phyloP scores from a whole-genome alignment of 2,329 filamentous ascomycete species.

The Aureobasidium sp. region DNA sequence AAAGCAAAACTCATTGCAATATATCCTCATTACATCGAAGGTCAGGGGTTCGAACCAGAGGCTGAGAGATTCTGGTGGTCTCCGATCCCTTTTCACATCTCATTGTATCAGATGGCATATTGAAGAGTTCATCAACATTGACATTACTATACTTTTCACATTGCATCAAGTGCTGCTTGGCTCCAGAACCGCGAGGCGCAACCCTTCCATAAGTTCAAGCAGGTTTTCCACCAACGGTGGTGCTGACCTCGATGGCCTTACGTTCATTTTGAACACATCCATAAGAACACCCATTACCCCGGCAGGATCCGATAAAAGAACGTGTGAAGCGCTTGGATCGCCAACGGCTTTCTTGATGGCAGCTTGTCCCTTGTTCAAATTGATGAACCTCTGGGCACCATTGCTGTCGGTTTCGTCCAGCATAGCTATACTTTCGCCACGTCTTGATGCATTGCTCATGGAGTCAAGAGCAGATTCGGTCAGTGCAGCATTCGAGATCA shows the following conservation, averaged over 20 bases:
- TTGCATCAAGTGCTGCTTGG: neutral
- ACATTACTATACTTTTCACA: too few relatives aligned
- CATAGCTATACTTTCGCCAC: slow-evolving; percentile 33
- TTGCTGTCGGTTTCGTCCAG: slow-evolving; percentile 49
- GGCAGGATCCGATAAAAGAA: slow-evolving; percentile 48
- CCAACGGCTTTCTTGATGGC: slow-evolving; percentile 24
- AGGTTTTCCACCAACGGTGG: slow-evolving; percentile 63
- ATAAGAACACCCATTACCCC: slow-evolving; percentile 54
- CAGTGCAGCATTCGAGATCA: slow-evolving; percentile 37
- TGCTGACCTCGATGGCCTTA: slow-evolving; percentile 33
- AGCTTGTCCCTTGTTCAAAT: slow-evolving; percentile 43
- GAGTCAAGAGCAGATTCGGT: slow-evolving; percentile 18
- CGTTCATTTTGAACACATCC: slow-evolving; percentile 49
- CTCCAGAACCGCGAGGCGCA: slow-evolving; percentile 27
- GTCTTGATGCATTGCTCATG: slow-evolving; percentile 16
- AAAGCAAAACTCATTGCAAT: too few relatives aligned
- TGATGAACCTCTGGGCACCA: slow-evolving; percentile 47
- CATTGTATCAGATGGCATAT: too few relatives aligned
- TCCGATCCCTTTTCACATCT: too few relatives aligned
- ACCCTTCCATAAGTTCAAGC: slow-evolving; percentile 54
- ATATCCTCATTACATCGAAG: too few relatives aligned
- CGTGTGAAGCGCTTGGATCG: slow-evolving; percentile 24
- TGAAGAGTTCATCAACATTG: too few relatives aligned
- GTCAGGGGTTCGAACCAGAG: too few relatives aligned
- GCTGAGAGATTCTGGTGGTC: too few relatives aligned